These are phyloP conservation scores for Draba incana DNA, from an alignment of 345 rosid genomes.

Conservation along the genomic window DNA sequence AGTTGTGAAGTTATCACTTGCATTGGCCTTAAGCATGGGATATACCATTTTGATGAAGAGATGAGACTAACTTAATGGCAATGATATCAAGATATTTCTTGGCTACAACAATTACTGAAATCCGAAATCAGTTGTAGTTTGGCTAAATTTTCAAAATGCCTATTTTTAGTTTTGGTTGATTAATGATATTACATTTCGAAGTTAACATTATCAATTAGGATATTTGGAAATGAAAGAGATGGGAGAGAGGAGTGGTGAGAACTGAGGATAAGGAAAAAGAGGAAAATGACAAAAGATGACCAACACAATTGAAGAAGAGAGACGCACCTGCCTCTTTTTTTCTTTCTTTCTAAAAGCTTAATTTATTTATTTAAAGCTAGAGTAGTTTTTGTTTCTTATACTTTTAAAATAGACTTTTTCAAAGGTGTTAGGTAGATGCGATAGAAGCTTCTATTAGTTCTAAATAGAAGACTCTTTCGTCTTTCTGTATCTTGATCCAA, in stretches of 20 bases:
- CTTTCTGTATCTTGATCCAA: conserved; percentile 26
- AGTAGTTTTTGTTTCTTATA: neutral
- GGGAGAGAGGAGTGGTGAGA: conserved; percentile 36
- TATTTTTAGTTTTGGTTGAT: neutral
- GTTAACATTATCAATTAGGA: neutral
- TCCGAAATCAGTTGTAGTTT: neutral
- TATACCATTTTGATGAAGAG: conserved; percentile 7
- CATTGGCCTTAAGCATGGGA: neutral
- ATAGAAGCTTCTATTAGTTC: conserved; percentile 33
- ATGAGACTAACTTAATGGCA: neutral
- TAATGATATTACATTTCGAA: neutral
- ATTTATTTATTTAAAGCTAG: neutral
- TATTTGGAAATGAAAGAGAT: conserved; percentile 29
- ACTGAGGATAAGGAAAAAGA: conserved; percentile 36
- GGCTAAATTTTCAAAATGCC: neutral
- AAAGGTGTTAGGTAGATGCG: conserved; percentile 43
- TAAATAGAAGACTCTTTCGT: conserved; percentile 20
- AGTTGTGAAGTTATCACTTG: neutral
- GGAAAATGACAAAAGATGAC: conserved; percentile 30
- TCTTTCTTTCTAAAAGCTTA: conserved; percentile 8
- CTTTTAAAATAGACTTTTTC: conserved; percentile 12
- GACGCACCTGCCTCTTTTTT: conserved; percentile 32
- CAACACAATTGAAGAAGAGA: conserved; percentile 35
- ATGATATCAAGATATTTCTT: neutral
- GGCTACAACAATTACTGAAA: neutral